Base-by-base conservation (phyloP, 2,329 filamentous ascomycete genomes). In the Piedraia hortae region DNA sequence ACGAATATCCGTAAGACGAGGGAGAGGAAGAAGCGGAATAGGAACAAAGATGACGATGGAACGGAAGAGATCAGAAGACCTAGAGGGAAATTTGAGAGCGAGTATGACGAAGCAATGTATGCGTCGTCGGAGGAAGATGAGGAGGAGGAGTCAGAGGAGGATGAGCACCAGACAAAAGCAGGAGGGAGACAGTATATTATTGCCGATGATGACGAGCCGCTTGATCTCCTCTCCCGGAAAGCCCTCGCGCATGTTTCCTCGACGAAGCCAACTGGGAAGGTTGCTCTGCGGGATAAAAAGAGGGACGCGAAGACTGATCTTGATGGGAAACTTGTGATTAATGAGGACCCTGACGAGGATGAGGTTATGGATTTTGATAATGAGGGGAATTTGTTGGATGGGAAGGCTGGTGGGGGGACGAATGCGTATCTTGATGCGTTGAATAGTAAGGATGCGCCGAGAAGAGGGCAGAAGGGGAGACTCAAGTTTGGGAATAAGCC, bases 101-200 rank as follows among this genome's bases (percentile, higher is more conserved):
- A 88, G 39, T 91, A 85, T 44, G 82, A 93, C 43, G 72, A 89
- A 45, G 80, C 82, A n/a, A 62, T 97, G 15, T 90, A 91, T 41
- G 80, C 77, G 41, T 43, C 37, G 17, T 42, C 37, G 18, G 39
- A 37, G 3, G 47, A 47, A 7, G 43, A 64, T 20, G 56, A 50
- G 22, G 30, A 53, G 7, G 65, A 62, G 26, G 60, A 64, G 26
- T 63, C 62, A 6, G 63, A 68, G 31, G 61, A 58, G 32, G 62
- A 67, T 23, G 47, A 31, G 44, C 53, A 46, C 28, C 47, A 46
- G 19, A 56, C 62, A 38, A 65, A 63, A 44, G 62, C 59, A 18
- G 59, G 59, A 37, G 52, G 44, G 36, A 66, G 64, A 36, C 63
- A 71, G 1, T 97, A 85, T 46, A 93, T 97, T 35, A 62, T 90